Base-by-base conservation (phyloP, 306 rosid species). In the Glycine latifolia region DNA sequence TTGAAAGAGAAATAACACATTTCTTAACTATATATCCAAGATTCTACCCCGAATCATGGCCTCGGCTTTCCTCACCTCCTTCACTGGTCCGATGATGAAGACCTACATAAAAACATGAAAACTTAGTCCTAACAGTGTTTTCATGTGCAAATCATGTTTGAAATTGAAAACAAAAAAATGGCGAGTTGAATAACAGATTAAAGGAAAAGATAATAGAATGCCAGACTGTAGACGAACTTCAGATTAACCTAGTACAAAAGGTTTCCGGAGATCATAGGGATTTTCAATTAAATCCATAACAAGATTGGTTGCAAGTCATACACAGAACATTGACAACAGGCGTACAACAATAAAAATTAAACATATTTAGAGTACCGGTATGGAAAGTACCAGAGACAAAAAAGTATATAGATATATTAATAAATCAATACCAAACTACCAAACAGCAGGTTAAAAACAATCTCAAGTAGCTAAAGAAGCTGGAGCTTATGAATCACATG, bases 1-100 rank as follows among this genome's bases (percentile, higher is more conserved):
- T 76, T 52, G 66, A 41, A 49, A 75, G 75, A 79, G 70, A 72
- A 35, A 72, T 35, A 43, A 50, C 49, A 55, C 68, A 26, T 26
- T 26, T 26, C 31, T 26, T 86, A 79, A 86, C 31, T 88, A 89
- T 81, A 89, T 53, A 56, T 88, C 93, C 75, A 88, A 56, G 89
- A 92, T 77, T 89, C 94, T 91, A 79, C 99, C 99, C 87, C 99
- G 90, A 44, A 96, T 52, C 89, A 96, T 89, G 79, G 99, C 99
- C 87, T 91, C 98, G 5, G 99, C 98, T 85, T 95, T 95, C 87
- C 89, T 93, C 94, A 96, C 98, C 85, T 96, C 89, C 87, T 81
- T 85, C 88, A 88, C 94, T 17, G 91, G 89, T 86, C 99, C 99
- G 17, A 96, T 88, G 82, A 96, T 82, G 81, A 96, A 93, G 31